A percentile compares a stretch with the other conserved stretches of the same genome.
These are phyloP conservation scores for Blastobotrys apis DNA, from an alignment of 1,139 yeast species.

Conservation along the genomic window DNA sequence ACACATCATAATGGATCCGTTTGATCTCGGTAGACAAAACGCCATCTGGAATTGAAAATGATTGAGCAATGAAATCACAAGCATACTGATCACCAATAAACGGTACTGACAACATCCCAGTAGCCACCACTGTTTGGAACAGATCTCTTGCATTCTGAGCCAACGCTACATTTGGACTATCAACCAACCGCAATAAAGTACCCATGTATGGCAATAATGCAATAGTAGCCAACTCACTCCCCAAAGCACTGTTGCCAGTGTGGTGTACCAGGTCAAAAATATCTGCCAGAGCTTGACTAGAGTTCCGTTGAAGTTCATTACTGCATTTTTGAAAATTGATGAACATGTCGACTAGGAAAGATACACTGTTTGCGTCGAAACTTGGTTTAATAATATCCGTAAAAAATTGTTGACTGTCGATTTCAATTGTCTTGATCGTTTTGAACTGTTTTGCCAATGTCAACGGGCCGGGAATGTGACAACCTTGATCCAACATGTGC, in stretches of 20 bases:
- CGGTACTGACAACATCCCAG: background rate
- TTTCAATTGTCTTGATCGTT: background rate
- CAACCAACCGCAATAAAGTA: conserved; percentile 2
- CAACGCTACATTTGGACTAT: background rate
- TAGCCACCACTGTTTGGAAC: conserved; percentile 1
- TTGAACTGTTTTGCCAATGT: background rate
- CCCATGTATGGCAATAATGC: conserved; percentile 1
- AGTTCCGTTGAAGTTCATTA: background rate
- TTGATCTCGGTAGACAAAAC: background rate
- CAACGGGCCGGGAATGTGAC: conserved; percentile 6
- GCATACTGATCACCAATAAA: background rate
- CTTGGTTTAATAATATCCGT: background rate
- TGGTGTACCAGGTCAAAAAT: conserved; percentile 2
- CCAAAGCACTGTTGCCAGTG: background rate
- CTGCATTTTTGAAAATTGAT: background rate
- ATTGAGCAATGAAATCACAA: background rate
- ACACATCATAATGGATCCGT: conserved; percentile 11
- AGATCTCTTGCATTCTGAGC: conserved; percentile 1
- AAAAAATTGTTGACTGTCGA: background rate
- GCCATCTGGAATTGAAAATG: conserved; percentile 4
- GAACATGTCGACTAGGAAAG: conserved; percentile 1
- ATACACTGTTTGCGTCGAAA: background rate
- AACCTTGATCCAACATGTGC: too few relatives aligned
- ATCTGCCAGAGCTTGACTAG: conserved; percentile 5
- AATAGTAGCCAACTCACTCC: conserved; percentile 2